Percentiles rank a stretch among this genome's conserved stretches.
Evolutionary conservation across 768 basidiomycete species (phyloP).

Genomic region (Psilocybe subaeruginosa): DNA sequence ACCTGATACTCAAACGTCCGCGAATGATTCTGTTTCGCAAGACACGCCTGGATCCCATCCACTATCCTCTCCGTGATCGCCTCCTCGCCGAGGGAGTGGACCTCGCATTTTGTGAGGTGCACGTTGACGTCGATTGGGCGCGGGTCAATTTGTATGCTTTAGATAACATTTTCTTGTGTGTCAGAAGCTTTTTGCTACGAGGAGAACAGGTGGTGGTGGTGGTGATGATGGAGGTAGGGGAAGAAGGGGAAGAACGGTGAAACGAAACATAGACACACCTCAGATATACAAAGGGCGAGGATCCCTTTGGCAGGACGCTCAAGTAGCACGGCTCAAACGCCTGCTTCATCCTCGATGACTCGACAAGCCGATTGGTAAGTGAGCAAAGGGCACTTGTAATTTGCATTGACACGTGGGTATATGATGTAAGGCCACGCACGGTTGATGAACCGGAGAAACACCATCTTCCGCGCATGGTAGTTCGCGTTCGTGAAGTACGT

Average conservation of each 20-base stretch:
- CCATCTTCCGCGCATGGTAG: constrained; percentile 84
- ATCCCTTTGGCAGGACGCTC: constrained; percentile 85
- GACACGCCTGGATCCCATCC: constrained; percentile 67
- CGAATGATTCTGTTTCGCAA: constrained; percentile 66
- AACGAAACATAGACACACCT: constrained; percentile 52
- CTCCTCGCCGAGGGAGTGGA: constrained; percentile 93
- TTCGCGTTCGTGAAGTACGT: constrained; percentile 85
- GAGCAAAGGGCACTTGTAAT: neutral
- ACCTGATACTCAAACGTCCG: constrained; percentile 77
- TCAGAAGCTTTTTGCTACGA: too few species aligned
- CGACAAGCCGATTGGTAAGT: constrained; percentile 83
- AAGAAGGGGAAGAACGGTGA: too few species aligned
- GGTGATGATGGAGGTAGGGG: too few species aligned
- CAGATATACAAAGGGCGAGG: constrained; percentile 90
- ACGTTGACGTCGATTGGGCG: constrained; percentile 95
- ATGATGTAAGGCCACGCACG: constrained; percentile 50
- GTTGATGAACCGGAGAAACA: constrained; percentile 93
- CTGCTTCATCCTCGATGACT: constrained; percentile 83
- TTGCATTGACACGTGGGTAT: neutral
- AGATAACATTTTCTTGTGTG: too few species aligned
- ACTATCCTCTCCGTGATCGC: constrained; percentile 77
- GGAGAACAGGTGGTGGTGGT: too few species aligned
- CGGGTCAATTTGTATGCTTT: constrained; percentile 82
- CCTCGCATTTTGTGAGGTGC: constrained; percentile 96
- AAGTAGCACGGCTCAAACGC: constrained; percentile 88